Base-by-base conservation (phyloP, 2,329 filamentous ascomycete genomes). In the Cladophialophora carrionii region DNA sequence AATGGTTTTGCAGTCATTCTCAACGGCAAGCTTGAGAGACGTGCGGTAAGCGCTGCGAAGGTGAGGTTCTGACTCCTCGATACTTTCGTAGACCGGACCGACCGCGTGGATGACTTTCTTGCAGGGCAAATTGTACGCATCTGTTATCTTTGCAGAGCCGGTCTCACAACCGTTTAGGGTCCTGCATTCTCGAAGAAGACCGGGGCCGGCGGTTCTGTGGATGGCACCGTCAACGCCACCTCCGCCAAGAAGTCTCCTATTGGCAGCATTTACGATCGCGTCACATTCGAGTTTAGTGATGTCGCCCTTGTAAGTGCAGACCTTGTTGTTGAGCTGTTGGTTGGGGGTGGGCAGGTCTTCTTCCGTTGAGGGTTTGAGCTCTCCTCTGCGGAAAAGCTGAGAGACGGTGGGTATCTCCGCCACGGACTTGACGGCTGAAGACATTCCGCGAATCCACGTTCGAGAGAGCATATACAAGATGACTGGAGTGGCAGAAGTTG, bases 201-300 rank as follows among this genome's bases (percentile, higher is more conserved):
- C 76, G 0, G 79, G 84, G 0, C 95, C 95, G 0, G 95, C 94
- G 48, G 89, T 92, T 32, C 84, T 78, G 76, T 98, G 95, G 72
- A 98, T 97, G 31, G 92, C 90, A 48, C 89, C 90, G 73, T 93
- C 90, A 17, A 98, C 92, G 41, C 95, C 95, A n/a, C 92, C 92
- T 60, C 95, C 95, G 61, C 93, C 92, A 0, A 90, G 83, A 0
- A 98, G 85, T 1, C 83, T 84, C 9, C 78, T 79, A 76, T 98
- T 98, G 52, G 95, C 94, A 0, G 95, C 94, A 76, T 98, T 98
- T 76, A 98, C 93, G 71, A 97, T 95, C 69, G 90, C 89, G 73
- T 92, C 91, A 53, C 92, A 84, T 34, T 83, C 76, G 3, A 98
- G 85, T 14, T 82, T 87, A 14, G 93, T 97, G 76, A 98, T 96